Percentiles rank a stretch among this genome's conserved stretches.
phyloP scores from a whole-genome alignment of 345 rosid species.

The Mercurialis annua region DNA sequence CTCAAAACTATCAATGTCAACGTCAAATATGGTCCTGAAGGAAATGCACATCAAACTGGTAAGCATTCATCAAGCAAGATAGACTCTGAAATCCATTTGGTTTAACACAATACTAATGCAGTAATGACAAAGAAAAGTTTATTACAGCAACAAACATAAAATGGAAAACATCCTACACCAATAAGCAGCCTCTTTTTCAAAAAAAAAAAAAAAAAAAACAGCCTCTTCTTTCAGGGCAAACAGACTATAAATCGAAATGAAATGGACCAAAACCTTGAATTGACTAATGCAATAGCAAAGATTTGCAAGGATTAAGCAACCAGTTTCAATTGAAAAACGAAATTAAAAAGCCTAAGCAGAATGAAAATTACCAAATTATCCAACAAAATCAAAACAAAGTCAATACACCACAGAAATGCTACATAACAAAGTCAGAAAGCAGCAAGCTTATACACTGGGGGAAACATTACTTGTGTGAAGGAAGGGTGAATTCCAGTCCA shows the following conservation, averaged over 20 bases:
- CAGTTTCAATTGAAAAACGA: background rate
- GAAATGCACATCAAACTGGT: conserved; percentile 19
- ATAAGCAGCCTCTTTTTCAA: background rate
- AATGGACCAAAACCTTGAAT: background rate
- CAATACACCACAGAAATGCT: background rate
- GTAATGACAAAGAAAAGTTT: background rate
- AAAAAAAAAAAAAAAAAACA: no score
- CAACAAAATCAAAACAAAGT: background rate
- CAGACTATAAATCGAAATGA: background rate
- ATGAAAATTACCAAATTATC: background rate
- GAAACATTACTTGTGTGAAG: conserved; percentile 86
- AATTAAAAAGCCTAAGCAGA: background rate
- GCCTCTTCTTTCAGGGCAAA: background rate
- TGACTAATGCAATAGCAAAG: background rate
- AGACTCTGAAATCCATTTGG: background rate
- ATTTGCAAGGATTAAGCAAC: background rate
- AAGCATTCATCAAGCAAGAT: conserved; percentile 13
- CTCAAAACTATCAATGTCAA: conserved; percentile 89
- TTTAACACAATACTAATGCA: background rate
- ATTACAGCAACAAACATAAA: background rate
- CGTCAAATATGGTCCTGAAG: conserved; percentile 96
- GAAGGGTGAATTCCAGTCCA: conserved; percentile 91
- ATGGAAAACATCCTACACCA: background rate
- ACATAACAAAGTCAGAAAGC: background rate
- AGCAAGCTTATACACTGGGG: background rate